Base-by-base conservation (phyloP, 192 early-diverging fungal species). In the Paraglomus brasilianum region DNA sequence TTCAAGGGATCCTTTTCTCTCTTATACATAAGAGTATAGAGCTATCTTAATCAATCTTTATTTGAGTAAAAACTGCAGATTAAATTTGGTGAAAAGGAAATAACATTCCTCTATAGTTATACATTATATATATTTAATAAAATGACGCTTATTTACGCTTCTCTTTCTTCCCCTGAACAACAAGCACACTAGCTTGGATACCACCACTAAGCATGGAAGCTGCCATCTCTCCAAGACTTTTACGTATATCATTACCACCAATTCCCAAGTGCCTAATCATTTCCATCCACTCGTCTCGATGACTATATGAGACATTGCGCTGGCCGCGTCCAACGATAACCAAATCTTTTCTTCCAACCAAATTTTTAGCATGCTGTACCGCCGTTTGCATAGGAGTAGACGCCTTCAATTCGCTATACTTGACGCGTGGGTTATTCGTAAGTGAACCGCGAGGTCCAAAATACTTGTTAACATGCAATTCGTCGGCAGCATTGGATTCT, bases 301-400 rank as follows among this genome's bases (percentile, higher is more conserved):
- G 67, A 49, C 21, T 57, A 14, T 47, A 19, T 21, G 57, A 61
- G 30, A 52, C 44, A 52, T 61, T 48, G 36, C 44, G 41, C 1
- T 47, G 66, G 19, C 73, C 74, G 22, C 78, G 75, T 15, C 83
- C 83, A 9, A 85, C 45, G 0, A 86, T 76, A 11, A 86, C 51
- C 15, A 84, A 70, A 69, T 86, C 85, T 51, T 81, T 75, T 17
- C 78, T 50, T 8, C 75, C 70, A 22, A 83, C 72, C 10, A 74
- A 24, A 8, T 66, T 53, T 39, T 72, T 80, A 8, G 73, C 69
- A 14, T 74, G 63, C 0, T 72, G 66, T 30, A 84, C 64, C 8
- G 76, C 76, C 56, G 75, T 77, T 63, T 74, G 73, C 21, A 82
- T 19, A 13, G 84, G 71, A 6, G 77, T 71, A 3, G 72, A 50